Percentiles rank a stretch among this genome's conserved stretches.
Evolutionary conservation across 192 early-diverging fungal species (phyloP).

Genomic region (Physocladia obscura): DNA sequence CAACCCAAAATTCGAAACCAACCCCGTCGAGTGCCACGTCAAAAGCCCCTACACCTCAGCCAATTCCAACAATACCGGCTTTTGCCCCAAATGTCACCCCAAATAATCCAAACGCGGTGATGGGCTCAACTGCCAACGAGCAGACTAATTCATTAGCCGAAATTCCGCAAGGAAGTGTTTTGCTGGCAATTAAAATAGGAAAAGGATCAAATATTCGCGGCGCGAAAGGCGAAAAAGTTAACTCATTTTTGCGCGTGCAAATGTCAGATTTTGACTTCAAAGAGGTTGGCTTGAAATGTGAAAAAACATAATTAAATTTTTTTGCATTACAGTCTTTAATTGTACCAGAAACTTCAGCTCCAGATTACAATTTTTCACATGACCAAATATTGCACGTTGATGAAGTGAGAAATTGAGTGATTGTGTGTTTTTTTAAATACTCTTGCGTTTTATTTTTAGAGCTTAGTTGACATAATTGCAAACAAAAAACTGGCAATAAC

Average conservation of each 20-base stretch:
- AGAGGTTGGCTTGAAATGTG: slow-evolving; percentile 36
- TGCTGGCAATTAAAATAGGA: slow-evolving; percentile 43
- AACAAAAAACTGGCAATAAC: slow-evolving; percentile 54
- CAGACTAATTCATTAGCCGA: too few species aligned
- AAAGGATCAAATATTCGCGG: slow-evolving; percentile 48
- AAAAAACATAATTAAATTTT: background rate
- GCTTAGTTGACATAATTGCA: slow-evolving; percentile 53
- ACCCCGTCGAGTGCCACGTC: too few species aligned
- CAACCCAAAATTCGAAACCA: too few species aligned
- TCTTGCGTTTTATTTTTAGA: slow-evolving; percentile 30
- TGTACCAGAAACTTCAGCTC: slow-evolving; percentile 44
- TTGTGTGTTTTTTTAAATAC: slow-evolving; percentile 4
- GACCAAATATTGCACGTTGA: slow-evolving; percentile 54
- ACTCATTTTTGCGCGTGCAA: slow-evolving; percentile 55
- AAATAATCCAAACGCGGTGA: too few species aligned
- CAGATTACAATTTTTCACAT: slow-evolving; percentile 49
- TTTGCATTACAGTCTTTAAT: slow-evolving; percentile 40
- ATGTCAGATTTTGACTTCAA: slow-evolving; percentile 60
- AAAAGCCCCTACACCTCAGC: too few species aligned
- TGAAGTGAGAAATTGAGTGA: too few species aligned
- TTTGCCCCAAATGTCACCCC: too few species aligned
- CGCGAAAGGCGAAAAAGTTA: slow-evolving; percentile 53
- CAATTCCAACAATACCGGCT: too few species aligned
- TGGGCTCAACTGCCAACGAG: too few species aligned
- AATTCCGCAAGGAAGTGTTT: background rate